A percentile compares a stretch with the other conserved stretches of the same genome.
Evolutionary conservation across 1,284 basidiomycete genomes (phyloP).

Genomic region (Flammula alnicola): DNA sequence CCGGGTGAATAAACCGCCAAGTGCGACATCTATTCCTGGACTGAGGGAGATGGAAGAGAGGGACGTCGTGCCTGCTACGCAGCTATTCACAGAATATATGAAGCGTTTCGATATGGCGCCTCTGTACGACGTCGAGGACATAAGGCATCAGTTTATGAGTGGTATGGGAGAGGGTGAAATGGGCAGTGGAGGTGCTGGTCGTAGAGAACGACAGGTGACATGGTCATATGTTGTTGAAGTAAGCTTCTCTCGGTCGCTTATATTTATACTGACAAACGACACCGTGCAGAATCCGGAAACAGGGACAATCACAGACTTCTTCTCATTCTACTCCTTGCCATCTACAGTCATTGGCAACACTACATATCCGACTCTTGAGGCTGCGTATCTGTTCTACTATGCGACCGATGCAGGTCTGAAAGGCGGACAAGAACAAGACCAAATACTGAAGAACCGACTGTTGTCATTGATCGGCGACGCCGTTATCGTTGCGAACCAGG

Average conservation of each 20-base stretch:
- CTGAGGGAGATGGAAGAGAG: conserved; percentile 88
- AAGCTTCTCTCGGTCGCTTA: conserved; percentile 25
- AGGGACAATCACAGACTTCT: conserved; percentile 90
- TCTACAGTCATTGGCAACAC: conserved; percentile 82
- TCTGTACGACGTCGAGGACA: conserved; percentile 79
- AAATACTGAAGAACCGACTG: conserved; percentile 72
- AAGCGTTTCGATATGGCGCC: conserved; percentile 87
- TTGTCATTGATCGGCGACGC: conserved; percentile 78
- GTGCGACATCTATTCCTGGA: conserved; percentile 57
- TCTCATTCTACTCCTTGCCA: conserved; percentile 97
- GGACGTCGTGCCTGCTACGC: conserved; percentile 77
- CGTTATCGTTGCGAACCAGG: conserved; percentile 79
- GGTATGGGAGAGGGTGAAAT: conserved; percentile 75
- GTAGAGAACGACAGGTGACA: conserved; percentile 82
- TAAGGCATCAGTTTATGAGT: conserved; percentile 87
- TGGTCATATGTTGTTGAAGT: conserved; percentile 99
- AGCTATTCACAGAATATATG: conserved; percentile 84
- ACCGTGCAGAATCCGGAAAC: conserved; percentile 75
- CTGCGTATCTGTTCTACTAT: conserved; percentile 95
- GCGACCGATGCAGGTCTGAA: conserved; percentile 71
- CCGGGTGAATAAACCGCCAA: conserved; percentile 70
- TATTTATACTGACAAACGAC: too few relatives aligned
- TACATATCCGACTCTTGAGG: conserved; percentile 74
- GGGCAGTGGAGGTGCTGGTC: conserved; percentile 47
- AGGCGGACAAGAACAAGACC: conserved; percentile 61